Base-by-base conservation (phyloP, 192 early-diverging fungal genomes). In the Coemansia sp. region DNA sequence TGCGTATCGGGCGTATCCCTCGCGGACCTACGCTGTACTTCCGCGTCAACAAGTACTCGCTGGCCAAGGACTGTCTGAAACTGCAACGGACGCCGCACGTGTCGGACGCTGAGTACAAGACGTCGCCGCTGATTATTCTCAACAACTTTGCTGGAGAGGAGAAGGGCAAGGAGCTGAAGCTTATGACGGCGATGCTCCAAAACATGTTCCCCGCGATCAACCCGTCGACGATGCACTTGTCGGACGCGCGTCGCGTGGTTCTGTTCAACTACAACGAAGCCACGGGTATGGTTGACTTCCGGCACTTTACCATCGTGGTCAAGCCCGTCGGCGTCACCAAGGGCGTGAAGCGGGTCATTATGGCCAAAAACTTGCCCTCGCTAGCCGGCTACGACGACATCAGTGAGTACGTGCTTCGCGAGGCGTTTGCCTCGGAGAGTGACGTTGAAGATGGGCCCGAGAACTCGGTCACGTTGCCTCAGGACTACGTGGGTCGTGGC, bases 171-270 rank as follows among this genome's bases (percentile, higher is more conserved):
- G 70, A 85, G 68, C 87, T 97, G 70, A 94, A 96, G 81, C 85
- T 99, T 47, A 93, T 98, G 90, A 91, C 91, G 2, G 92, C 94
- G 12, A 91, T 96, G 88, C 91, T 99, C 68, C 97, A 98, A 69
- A 97, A 97, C 78, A 89, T 99, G 90, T 97, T 97, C 73, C 96
- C 97, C 1, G 81, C 97, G 1, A 97, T 99, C 70, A 94, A 96
- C 80, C 93, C 97, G 24, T 88, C 93, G 70, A 93, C 94, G 87
- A 97, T 99, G 94, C 91, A 91, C 84, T 79, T 98, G 40, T 71
- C 92, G 0, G 92, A 97, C 16, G 95, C 95, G 16, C 87, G 93
- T 12, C 92, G 97, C 60, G 92, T 99, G 5, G 88, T 99, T 46
- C 82, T 99, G 58, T 92, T 97, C 68, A 95, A 95, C 83, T 93